phyloP scores from a whole-genome alignment of 495 filamentous ascomycete species.

The Aspergillus indologenus region DNA sequence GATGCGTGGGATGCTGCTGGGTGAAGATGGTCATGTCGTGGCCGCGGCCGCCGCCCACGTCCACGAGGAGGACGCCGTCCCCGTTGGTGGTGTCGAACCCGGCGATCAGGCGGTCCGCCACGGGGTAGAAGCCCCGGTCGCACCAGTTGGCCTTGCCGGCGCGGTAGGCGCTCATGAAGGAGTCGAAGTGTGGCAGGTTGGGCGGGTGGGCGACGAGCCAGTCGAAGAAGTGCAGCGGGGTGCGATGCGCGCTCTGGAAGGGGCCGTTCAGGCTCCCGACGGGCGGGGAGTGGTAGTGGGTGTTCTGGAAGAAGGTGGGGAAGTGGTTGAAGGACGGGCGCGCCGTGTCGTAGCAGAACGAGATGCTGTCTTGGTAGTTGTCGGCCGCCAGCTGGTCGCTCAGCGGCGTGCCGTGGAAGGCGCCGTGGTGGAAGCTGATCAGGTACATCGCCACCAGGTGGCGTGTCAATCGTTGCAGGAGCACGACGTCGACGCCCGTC shows the following conservation, averaged over 20 bases:
- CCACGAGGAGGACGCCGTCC: conserved; percentile 50
- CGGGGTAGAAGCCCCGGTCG: conserved; percentile 46
- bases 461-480: conserved; percentile 26
- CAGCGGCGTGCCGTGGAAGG: conserved; percentile 18
- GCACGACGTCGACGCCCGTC: conserved; percentile 23
- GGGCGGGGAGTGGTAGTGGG: conserved; percentile 25
- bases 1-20: conserved; percentile 23
- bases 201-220: conserved; percentile 25
- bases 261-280: conserved; percentile 24
- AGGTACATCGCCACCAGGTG: conserved; percentile 29
- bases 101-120: conserved; percentile 31
- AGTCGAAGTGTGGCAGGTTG: conserved; percentile 23
- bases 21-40: conserved; percentile 46
- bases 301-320: conserved; percentile 28
- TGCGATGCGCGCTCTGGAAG: conserved; percentile 31
- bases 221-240: conserved; percentile 25
- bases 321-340: conserved; percentile 28
- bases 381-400: conserved; percentile 26
- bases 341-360: conserved; percentile 26
- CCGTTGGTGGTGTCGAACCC: conserved; percentile 16
- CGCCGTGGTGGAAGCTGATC: conserved; percentile 19
- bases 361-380: conserved; percentile 27
- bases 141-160: conserved; percentile 45
- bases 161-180: conserved; percentile 43
- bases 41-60: conserved; percentile 51